Percentiles rank a stretch among this genome's conserved stretches.
Conservation (phyloP, 2,329 filamentous ascomycete genomes). For the Neofusicoccum laricinum region DNA sequence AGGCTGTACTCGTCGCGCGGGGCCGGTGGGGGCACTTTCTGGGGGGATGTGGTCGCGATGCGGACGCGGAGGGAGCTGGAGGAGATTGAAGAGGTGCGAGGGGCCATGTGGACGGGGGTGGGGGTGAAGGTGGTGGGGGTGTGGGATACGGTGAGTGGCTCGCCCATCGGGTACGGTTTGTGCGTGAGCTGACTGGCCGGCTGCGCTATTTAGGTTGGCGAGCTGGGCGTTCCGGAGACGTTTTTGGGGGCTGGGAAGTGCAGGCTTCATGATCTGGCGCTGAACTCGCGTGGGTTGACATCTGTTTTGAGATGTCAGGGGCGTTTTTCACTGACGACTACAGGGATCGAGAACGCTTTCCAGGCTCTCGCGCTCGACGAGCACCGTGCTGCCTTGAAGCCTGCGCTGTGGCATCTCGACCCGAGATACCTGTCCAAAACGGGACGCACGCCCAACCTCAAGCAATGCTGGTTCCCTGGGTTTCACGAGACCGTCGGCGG, state of each 20-base stretch:
- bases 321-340: background rate
- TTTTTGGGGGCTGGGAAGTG: constrained; percentile 8
- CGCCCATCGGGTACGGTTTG: background rate
- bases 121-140: constrained; percentile 45
- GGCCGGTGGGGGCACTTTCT: background rate
- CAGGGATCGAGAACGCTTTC: constrained; percentile 50
- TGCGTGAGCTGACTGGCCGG: background rate
- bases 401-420: constrained; percentile 51
- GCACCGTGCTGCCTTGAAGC: constrained; percentile 48
- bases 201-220: background rate
- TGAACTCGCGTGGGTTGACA: constrained; percentile 4
- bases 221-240: background rate
- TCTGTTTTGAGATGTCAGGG: background rate
- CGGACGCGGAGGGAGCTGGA: background rate
- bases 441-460: constrained; percentile 25
- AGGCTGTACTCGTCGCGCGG: background rate
- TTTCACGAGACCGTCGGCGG: constrained; percentile 54
- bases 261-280: constrained; percentile 4
- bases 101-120: background rate
- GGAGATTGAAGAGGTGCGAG: constrained; percentile 5
- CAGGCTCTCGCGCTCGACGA: constrained; percentile 57
- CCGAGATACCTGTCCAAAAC: background rate
- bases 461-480: constrained; percentile 58
- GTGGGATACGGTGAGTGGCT: constrained; percentile 41
- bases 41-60: background rate